A percentile compares a stretch with the other conserved stretches of the same genome.
These are phyloP conservation scores for Trichoderma breve DNA, from an alignment of 2,329 filamentous ascomycete genomes.

Conservation along the genomic window DNA sequence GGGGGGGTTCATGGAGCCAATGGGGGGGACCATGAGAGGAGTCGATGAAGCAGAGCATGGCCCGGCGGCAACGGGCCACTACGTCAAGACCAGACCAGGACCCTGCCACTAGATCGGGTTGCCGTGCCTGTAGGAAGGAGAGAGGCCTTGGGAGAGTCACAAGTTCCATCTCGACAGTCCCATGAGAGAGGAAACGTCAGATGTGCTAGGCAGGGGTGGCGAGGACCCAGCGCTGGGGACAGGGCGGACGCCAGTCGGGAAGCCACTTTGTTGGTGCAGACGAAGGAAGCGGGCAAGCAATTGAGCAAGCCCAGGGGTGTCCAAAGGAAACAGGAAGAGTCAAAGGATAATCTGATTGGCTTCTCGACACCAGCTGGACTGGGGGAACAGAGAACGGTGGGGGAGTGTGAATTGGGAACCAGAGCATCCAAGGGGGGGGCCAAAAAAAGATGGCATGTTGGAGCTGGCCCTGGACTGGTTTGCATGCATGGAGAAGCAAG, in stretches of 20 bases:
- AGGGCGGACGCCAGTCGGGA: slow-evolving; percentile 32
- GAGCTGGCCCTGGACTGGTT: slow-evolving; percentile 2
- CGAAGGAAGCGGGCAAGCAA: slow-evolving; percentile 10
- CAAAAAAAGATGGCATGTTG: background rate
- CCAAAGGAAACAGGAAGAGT: slow-evolving; percentile 29
- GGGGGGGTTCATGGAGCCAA: slow-evolving; percentile 34
- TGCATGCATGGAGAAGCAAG: slow-evolving; percentile 20
- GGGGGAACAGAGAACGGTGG: slow-evolving; percentile 24
- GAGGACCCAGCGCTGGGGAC: slow-evolving; percentile 29
- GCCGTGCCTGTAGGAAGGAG: slow-evolving; percentile 16
- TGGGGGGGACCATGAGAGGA: slow-evolving; percentile 32
- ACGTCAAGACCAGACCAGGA: slow-evolving; percentile 29
- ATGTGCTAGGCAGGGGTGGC: slow-evolving; percentile 24
- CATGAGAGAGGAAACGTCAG: slow-evolving; percentile 30
- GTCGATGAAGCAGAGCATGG: slow-evolving; percentile 34
- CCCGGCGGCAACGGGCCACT: slow-evolving; percentile 34
- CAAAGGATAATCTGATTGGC: slow-evolving; percentile 21
- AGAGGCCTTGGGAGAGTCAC: slow-evolving; percentile 11
- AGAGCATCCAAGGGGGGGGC: background rate
- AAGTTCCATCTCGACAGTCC: slow-evolving; percentile 19
- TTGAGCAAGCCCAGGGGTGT: slow-evolving; percentile 20
- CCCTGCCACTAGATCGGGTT: slow-evolving; percentile 24
- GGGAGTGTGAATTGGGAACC: slow-evolving; percentile 25
- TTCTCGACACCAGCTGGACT: background rate
- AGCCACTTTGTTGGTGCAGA: slow-evolving; percentile 26